These are phyloP conservation scores for Bimuria novae-zelandiae DNA, from an alignment of 2,329 filamentous ascomycete genomes.

Conservation along the genomic window DNA sequence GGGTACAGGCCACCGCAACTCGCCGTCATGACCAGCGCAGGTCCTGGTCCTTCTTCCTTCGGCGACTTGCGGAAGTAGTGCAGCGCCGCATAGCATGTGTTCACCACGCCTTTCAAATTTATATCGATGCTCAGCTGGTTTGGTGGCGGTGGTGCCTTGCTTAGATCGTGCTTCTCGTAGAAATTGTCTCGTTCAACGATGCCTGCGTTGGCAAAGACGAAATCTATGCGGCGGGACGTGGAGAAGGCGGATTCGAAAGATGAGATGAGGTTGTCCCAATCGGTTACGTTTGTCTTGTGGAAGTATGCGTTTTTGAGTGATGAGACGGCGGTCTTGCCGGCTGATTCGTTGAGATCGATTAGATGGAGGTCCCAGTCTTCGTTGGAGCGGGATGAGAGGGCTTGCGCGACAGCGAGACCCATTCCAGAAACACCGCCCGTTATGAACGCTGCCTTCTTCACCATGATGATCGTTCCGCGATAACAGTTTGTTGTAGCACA, in stretches of 20 bases:
- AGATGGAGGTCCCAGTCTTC: conserved; percentile 49
- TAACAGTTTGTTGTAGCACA: too few species aligned
- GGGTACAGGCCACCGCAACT: conserved; percentile 48
- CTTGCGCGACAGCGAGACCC: conserved; percentile 49
- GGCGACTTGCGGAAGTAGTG: conserved; percentile 47
- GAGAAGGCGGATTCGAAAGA: conserved; percentile 48
- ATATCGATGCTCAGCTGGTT: conserved; percentile 44
- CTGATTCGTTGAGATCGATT: conserved; percentile 46
- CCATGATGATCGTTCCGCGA: conserved; percentile 12
- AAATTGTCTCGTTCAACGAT: conserved; percentile 51
- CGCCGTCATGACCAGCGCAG: conserved; percentile 44
- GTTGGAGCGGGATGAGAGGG: conserved; percentile 35
- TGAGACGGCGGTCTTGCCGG: conserved; percentile 36
- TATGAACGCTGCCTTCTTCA: conserved; percentile 63
- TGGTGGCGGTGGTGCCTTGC: conserved; percentile 34
- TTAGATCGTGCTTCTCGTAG: conserved; percentile 41
- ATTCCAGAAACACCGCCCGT: conserved; percentile 72
- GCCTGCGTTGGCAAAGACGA: conserved; percentile 57
- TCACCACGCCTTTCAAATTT: conserved; percentile 46
- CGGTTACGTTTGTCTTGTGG: conserved; percentile 46
- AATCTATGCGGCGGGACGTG: conserved; percentile 47
- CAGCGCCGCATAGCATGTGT: conserved; percentile 48
- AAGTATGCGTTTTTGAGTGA: conserved; percentile 41
- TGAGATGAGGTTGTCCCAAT: conserved; percentile 41
- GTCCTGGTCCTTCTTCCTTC: conserved; percentile 20